These are phyloP conservation scores for Spatholobus suberectus DNA, from an alignment of 306 rosid genomes.

Conservation along the genomic window DNA sequence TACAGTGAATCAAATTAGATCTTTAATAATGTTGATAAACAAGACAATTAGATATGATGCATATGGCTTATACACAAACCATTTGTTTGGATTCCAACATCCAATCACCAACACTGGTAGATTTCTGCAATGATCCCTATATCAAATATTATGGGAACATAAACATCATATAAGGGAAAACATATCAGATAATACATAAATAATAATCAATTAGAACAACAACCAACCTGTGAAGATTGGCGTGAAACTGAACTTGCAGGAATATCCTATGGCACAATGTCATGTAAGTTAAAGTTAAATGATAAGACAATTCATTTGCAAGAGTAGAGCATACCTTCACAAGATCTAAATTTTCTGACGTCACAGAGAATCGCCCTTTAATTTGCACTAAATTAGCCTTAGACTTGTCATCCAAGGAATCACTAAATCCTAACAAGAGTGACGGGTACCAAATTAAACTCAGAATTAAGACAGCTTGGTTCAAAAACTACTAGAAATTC, in stretches of 20 bases:
- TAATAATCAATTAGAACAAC: slow-evolving; percentile 23
- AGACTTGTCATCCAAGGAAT: slow-evolving; percentile 82
- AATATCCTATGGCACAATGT: slow-evolving; percentile 67
- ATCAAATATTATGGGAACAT: slow-evolving; percentile 37
- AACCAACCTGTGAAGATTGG: slow-evolving; percentile 75
- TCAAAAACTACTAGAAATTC: not conserved
- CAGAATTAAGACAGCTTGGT: slow-evolving; percentile 19
- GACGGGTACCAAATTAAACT: slow-evolving; percentile 9
- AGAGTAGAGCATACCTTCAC: slow-evolving; percentile 63
- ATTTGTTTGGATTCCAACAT: slow-evolving; percentile 66
- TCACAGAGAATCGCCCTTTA: slow-evolving; percentile 87
- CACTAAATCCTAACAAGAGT: slow-evolving; percentile 64
- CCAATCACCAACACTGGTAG: slow-evolving; percentile 90
- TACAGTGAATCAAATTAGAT: too few species aligned
- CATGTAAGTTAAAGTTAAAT: slow-evolving; percentile 51
- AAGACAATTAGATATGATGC: not conserved
- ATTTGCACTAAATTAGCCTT: slow-evolving; percentile 90
- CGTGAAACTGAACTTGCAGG: slow-evolving; percentile 77
- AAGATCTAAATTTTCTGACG: slow-evolving; percentile 87
- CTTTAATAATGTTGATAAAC: too few species aligned
- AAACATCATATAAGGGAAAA: slow-evolving; percentile 22
- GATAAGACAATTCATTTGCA: not conserved
- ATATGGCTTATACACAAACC: slow-evolving; percentile 52
- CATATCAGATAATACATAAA: not conserved
- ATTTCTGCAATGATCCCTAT: slow-evolving; percentile 78